A percentile compares a stretch with the other conserved stretches of the same genome.
Evolutionary conservation across 768 basidiomycete genomes (phyloP).

Genomic region (Coprinopsis strossmayeri): DNA sequence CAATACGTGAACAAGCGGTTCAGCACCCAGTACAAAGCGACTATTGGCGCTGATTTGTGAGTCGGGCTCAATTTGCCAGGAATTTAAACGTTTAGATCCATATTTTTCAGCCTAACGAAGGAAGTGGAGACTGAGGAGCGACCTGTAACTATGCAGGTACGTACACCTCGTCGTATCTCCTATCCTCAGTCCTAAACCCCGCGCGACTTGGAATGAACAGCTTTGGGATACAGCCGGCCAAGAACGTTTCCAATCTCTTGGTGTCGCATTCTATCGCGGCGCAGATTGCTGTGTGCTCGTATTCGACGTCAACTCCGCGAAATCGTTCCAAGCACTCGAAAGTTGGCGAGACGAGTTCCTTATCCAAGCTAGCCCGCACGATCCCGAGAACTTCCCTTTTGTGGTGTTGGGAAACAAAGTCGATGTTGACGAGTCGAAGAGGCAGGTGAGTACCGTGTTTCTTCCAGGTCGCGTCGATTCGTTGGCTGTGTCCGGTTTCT

Average conservation of each 20-base stretch:
- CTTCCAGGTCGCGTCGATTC: too few species aligned
- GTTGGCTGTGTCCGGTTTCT: not conserved
- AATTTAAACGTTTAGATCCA: too few species aligned
- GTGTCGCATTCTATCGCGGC: conserved; percentile 98
- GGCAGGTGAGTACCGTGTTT: conserved; percentile 86
- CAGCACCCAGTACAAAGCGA: conserved; percentile 99
- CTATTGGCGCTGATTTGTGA: conserved; percentile 95
- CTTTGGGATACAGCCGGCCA: conserved; percentile 99
- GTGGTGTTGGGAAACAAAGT: conserved; percentile 99
- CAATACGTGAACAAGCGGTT: conserved; percentile 99
- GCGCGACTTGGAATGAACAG: conserved; percentile 43
- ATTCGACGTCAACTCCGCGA: conserved; percentile 97
- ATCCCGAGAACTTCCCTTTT: conserved; percentile 99
- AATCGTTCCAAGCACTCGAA: conserved; percentile 97
- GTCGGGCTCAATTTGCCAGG: too few species aligned
- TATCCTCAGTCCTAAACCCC: not conserved
- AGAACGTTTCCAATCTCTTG: conserved; percentile 98
- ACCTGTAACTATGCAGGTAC: conserved; percentile 96
- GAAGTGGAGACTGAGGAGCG: conserved; percentile 98
- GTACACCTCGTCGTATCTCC: too few species aligned
- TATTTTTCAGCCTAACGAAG: conserved; percentile 93
- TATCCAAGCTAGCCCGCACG: conserved; percentile 96
- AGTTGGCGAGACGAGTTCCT: conserved; percentile 99
- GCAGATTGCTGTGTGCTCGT: conserved; percentile 99
- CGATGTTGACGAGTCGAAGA: conserved; percentile 97